A percentile compares a stretch with the other conserved stretches of the same genome.
Conservation (phyloP, 2,329 filamentous ascomycete genomes). For the Colletotrichum simmondsii region DNA sequence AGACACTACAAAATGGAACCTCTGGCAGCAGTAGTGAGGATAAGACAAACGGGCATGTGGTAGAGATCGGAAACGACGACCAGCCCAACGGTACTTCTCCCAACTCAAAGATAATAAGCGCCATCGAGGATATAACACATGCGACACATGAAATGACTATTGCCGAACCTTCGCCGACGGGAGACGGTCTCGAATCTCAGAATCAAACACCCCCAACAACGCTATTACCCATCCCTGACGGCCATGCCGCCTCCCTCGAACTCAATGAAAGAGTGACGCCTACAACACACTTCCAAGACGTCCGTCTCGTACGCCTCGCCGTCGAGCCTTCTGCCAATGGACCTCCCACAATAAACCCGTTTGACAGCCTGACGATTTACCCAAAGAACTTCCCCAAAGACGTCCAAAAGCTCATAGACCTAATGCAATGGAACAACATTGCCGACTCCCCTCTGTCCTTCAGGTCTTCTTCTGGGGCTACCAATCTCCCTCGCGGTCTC, state of each 20-base stretch:
- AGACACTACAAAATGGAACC: constrained; percentile 35
- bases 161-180: not conserved
- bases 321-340: constrained; percentile 31
- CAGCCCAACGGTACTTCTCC: not conserved
- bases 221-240: constrained; percentile 67
- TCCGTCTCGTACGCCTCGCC: constrained; percentile 69
- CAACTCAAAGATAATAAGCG: not conserved
- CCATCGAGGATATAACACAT: not conserved
- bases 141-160: constrained; percentile 11
- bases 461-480: constrained; percentile 4
- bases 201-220: constrained; percentile 25
- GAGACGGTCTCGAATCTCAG: not conserved
- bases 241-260: constrained; percentile 67
- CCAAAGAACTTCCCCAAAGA: constrained; percentile 89
- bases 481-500: constrained; percentile 42
- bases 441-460: constrained; percentile 74
- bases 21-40: not conserved
- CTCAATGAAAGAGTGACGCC: constrained; percentile 82
- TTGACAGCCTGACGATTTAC: constrained; percentile 83
- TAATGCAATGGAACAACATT: constrained; percentile 81
- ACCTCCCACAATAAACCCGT: constrained; percentile 65
- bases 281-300: constrained; percentile 88
- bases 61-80: not conserved
- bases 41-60: not conserved
- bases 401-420: constrained; percentile 79